Evolutionary conservation across 345 rosid species (phyloP).

Genomic region (Melaleuca quinquenervia): DNA sequence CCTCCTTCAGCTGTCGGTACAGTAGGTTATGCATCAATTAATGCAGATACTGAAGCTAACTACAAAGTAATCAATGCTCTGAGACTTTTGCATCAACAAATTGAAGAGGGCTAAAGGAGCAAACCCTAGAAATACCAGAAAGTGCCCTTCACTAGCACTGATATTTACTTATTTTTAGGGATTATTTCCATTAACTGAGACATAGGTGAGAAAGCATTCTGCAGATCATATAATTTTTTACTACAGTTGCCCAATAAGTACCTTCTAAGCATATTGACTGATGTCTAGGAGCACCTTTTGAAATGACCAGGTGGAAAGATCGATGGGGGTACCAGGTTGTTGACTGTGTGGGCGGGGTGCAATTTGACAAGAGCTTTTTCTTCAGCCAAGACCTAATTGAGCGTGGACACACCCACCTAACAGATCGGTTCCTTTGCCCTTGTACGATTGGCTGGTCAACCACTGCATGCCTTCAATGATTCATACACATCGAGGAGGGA

Average conservation of each 20-base stretch:
- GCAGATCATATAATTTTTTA: neutral
- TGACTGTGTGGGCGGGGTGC: neutral
- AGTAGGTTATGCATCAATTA: neutral
- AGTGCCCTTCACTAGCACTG: neutral
- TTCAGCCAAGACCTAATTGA: neutral
- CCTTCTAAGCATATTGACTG: neutral
- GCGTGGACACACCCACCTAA: neutral
- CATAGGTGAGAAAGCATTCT: neutral
- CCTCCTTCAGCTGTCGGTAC: neutral
- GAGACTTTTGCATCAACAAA: neutral
- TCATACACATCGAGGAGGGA: neutral
- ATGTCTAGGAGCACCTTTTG: neutral
- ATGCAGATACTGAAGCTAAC: neutral
- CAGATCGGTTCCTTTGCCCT: neutral
- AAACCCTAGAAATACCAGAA: neutral
- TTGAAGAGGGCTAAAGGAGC: neutral
- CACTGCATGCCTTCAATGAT: neutral
- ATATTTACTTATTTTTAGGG: neutral
- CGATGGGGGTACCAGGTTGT: neutral
- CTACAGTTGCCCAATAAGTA: neutral
- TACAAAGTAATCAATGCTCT: neutral
- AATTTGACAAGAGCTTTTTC: neutral
- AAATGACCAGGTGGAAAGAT: neutral
- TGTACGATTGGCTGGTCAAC: neutral
- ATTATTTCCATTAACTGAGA: neutral